Evolutionary conservation across 1,284 basidiomycete genomes (phyloP).

Genomic region (Agroathelia rolfsii): DNA sequence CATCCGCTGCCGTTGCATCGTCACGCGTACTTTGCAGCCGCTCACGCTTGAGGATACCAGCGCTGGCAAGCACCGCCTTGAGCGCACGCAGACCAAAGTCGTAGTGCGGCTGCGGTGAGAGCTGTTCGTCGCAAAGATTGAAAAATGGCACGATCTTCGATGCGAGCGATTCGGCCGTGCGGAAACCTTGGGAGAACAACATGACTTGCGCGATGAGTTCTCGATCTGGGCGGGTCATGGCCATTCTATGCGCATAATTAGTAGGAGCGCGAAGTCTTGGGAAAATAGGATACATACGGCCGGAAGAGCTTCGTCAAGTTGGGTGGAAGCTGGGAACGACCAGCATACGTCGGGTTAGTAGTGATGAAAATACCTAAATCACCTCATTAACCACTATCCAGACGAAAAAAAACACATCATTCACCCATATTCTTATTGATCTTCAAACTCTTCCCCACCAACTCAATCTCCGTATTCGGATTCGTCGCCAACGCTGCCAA

Average conservation of each 20-base stretch:
- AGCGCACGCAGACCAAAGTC: constrained; percentile 98
- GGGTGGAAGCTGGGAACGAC: constrained; percentile 92
- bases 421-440: constrained; percentile 89
- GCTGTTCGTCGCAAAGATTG: constrained; percentile 94
- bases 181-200: constrained; percentile 98
- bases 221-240: constrained; percentile 97
- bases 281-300: constrained; percentile 43
- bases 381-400: constrained; percentile 8
- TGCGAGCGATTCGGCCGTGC: constrained; percentile 90
- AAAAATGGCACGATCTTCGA: constrained; percentile 99
- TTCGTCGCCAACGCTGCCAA: constrained; percentile 73
- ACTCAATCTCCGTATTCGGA: constrained; percentile 83
- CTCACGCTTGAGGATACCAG: constrained; percentile 95
- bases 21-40: constrained; percentile 50
- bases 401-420: constrained; percentile 9
- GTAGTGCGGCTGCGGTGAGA: constrained; percentile 96
- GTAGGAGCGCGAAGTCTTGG: constrained; percentile 9
- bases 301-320: constrained; percentile 95
- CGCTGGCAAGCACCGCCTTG: constrained; percentile 93
- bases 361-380: constrained; percentile 84
- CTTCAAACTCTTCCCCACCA: constrained; percentile 91
- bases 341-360: constrained; percentile 97
- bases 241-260: constrained; percentile 59
- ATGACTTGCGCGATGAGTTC: constrained; percentile 99
- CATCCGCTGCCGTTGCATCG: constrained; percentile 21